These are phyloP conservation scores for Cercophora newfieldiana DNA, from an alignment of 495 filamentous ascomycete species.

Conservation along the genomic window DNA sequence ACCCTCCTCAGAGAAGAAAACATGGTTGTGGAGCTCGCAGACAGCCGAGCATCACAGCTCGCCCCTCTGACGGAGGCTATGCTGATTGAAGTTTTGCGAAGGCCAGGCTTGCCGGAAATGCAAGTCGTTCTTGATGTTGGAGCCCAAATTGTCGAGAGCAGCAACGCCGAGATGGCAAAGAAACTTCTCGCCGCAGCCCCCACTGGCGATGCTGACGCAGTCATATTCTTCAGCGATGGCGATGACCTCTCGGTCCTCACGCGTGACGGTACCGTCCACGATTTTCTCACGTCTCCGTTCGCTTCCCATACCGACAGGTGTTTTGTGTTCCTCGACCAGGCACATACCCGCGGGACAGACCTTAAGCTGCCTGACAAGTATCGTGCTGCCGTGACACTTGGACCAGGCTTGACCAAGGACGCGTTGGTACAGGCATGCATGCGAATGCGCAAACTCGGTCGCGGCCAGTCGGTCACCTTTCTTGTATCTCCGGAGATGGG, in stretches of 20 bases:
- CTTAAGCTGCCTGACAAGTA: conserved; percentile 61
- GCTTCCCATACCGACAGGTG: conserved; percentile 59
- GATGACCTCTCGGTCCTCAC: conserved; percentile 52
- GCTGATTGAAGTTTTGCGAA: conserved; percentile 47
- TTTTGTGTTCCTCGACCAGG: conserved; percentile 72
- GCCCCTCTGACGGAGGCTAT: conserved; percentile 39
- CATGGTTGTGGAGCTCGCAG: conserved; percentile 37
- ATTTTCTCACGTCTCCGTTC: conserved; percentile 62
- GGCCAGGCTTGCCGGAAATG: conserved; percentile 37
- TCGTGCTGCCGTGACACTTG: conserved; percentile 68
- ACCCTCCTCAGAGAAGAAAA: conserved; percentile 61
- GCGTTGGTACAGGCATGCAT: conserved; percentile 73
- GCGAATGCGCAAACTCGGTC: conserved; percentile 62
- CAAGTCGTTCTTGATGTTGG: conserved; percentile 73
- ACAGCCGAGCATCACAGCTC: neutral
- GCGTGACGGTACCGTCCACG: conserved; percentile 47
- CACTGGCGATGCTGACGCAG: conserved; percentile 40
- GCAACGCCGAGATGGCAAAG: conserved; percentile 55
- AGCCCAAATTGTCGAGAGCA: conserved; percentile 67
- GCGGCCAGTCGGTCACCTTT: conserved; percentile 63
- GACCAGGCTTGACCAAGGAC: conserved; percentile 69
- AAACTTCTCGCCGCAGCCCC: conserved; percentile 44
- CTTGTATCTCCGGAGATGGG: conserved; percentile 56
- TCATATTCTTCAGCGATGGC: conserved; percentile 54
- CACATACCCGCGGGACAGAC: conserved; percentile 75